Evolutionary conservation across 805 yeast genomes (phyloP), one percentile per base, ranked within the genome.

Genomic region (Barnettozyma populi): DNA sequence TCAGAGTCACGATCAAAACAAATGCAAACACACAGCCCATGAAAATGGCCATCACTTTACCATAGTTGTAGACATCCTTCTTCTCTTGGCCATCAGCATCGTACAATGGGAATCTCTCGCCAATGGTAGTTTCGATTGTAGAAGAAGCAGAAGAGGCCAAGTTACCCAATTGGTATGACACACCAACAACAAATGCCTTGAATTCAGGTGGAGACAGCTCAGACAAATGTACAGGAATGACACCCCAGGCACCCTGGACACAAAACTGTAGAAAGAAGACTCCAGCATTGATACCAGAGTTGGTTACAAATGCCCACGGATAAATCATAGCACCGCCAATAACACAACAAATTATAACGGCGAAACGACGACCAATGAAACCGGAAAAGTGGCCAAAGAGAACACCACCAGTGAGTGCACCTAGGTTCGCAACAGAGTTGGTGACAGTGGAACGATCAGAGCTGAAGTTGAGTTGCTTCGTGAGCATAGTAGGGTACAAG

Each of bases 171-270:
- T 82, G 87, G 62, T 82, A 82, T 18, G 83, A 70, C 25, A 74
- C 71, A 60, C 88, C 88, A 36, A 77, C 75, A 44, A 80, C 76
- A 50, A 82, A 78, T 8, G 86, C 72, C 62, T 82, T 71, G 66
- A 75, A 79, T 49, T 76, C 78, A 23, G 82, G 80, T 47, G 82
- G 82, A 38, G 84, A 72, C 52, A 82, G 68, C 63, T 79, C 85
- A 3, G 79, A 69, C 45, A 82, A 66, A 62, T 80, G 83, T 48
- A 79, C 70, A 44, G 86, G 86, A 45, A 76, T 69, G 35, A 79
- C 80, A 55, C 86, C 86, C 82, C 84, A 82, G 23, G 81, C 79
- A 57, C 86, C 86, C 64, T 79, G 85, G 45, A 81, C 85, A 51
- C 74, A 76, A 58, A 76, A 75, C 57, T 80, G 85, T 50, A 80